Base-by-base conservation (phyloP, 2,329 filamentous ascomycete species). In the Thyridium curvatum region DNA sequence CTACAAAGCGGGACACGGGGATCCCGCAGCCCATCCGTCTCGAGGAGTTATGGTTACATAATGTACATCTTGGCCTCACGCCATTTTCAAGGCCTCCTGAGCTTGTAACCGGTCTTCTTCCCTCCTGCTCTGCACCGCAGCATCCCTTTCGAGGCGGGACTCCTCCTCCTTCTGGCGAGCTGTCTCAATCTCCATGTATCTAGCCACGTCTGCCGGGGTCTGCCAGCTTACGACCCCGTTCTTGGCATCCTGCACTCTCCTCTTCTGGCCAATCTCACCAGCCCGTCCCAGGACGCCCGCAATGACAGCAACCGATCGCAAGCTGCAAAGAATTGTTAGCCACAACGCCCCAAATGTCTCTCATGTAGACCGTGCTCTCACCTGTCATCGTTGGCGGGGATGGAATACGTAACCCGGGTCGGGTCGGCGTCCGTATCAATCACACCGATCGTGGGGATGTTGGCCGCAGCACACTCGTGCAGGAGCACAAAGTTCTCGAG, bases 311-410 rank as follows among this genome's bases (percentile, higher is more conserved):
- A 89, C 76, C 47, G 83, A 82, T 44, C 93, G 84, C 49, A 95
- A 64, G 77, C 89, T 94, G 43, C 41, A 37, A 2, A 29, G 1
- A 30, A 10, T 18, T 26, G 40, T 61, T 49, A 66, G 57, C 32
- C 15, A 10, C 10, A 16, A 17, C 18, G 18, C 9, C 30, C 6
- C 10, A 26, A 6, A 26, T 26, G 21, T 10, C 6, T 6, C 6
- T 26, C 21, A 15, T 32, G 12, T 9, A 13, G 4, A 28, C 18
- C 3, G 30, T 14, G 13, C 8, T 9, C 71, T 55, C 60, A 87
- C 84, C 83, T 89, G 71, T 98, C 93, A 57, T 98, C 93, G 60
- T 98, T 98, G 37, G 88, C 88, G 2, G 93, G 93, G 50, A 98
- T 96, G 12, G 86, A 86, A 58, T 98, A 98, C 4, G 93, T 97